Evolutionary conservation across 2,329 filamentous ascomycete species (phyloP).

Genomic region (Fusarium bactridioides): DNA sequence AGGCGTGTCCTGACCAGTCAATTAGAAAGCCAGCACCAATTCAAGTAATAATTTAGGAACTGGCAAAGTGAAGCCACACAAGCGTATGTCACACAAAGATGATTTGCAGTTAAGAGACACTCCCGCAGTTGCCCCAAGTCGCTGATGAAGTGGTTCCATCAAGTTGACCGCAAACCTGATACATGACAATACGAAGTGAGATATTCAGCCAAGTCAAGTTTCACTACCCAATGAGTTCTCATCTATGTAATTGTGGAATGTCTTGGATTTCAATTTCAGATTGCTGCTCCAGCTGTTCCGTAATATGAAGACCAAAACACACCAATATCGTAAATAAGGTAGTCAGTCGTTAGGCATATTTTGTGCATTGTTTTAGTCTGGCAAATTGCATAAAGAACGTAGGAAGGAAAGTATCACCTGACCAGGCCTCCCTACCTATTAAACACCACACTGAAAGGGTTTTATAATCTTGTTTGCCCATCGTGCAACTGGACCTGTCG

Average conservation of each 20-base stretch:
- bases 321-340: not conserved
- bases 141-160: constrained; percentile 1
- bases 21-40: not conserved
- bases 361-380: not conserved
- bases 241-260: not conserved
- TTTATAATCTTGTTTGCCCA: not conserved
- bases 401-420: not conserved
- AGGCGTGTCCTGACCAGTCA: constrained; percentile 6
- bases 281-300: not conserved
- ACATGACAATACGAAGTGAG: constrained; percentile 23
- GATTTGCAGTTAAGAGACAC: constrained; percentile 1
- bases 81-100: not conserved
- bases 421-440: not conserved
- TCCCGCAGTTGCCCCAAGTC: constrained; percentile 19
- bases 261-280: not conserved
- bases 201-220: constrained; percentile 7
- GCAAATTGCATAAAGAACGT: not conserved
- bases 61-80: not conserved
- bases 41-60: not conserved
- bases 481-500: not conserved
- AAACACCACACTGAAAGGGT: not conserved
- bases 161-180: constrained; percentile 1
- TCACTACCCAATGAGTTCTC: not conserved
- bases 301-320: constrained; percentile 5
- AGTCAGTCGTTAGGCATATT: not conserved